Conservation (phyloP, 352 stramenopile species). For the Pythium insidiosum region DNA sequence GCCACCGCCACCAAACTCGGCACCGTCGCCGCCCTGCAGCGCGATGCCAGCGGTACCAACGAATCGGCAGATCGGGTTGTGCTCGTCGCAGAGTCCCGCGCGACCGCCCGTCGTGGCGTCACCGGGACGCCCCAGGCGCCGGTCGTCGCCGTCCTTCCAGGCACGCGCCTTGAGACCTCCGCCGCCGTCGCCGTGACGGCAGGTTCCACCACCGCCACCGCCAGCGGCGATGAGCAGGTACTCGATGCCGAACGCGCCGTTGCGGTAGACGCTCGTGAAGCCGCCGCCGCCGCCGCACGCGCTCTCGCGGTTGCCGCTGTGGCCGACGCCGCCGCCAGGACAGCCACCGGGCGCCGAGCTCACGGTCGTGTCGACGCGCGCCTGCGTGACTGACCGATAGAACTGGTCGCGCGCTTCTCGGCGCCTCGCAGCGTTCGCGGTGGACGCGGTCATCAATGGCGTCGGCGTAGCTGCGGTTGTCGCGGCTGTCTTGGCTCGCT, state of each 20-base stretch:
- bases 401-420: too few species aligned
- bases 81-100: conserved; percentile 41
- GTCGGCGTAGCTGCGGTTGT: too few species aligned
- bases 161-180: conserved; percentile 15
- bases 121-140: conserved; percentile 39
- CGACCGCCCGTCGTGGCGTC: conserved; percentile 25
- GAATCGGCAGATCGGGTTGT: conserved; percentile 63
- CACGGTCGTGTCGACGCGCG: conserved; percentile 19
- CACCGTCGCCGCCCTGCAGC: conserved; percentile 55
- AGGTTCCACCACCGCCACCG: conserved; percentile 60
- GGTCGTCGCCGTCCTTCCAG: conserved; percentile 30
- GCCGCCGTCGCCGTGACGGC: conserved; percentile 47
- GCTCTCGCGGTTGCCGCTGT: conserved; percentile 63
- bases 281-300: conserved; percentile 59
- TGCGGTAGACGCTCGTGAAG: conserved; percentile 61
- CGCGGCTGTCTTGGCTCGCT: too few species aligned
- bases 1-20: conserved; percentile 64
- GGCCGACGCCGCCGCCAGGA: conserved; percentile 45
- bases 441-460: too few species aligned
- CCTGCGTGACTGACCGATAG: conserved; percentile 3
- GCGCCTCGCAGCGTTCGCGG: too few species aligned
- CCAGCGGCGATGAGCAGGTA: conserved; percentile 59
- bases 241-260: conserved; percentile 55
- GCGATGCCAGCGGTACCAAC: conserved; percentile 31
- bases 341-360: conserved; percentile 16